Conservation (phyloP, 345 rosid genomes). For the Erysimum cheiranthoides region DNA sequence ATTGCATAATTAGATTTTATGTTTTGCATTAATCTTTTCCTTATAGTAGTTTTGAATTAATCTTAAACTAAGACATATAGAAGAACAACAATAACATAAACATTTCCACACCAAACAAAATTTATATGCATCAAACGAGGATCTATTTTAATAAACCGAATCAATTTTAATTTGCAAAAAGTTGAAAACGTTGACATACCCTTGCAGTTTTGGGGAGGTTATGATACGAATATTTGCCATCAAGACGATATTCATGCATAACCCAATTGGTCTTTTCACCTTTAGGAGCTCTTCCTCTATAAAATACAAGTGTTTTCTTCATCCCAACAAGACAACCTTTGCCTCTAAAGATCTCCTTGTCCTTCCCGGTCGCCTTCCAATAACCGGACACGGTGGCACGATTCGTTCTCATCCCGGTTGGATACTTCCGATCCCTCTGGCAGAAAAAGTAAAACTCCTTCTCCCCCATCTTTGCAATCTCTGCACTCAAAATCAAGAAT, state of each 20-base stretch:
- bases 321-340: conserved; percentile 80
- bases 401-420: conserved; percentile 97
- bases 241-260: conserved; percentile 93
- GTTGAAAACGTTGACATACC: conserved; percentile 50
- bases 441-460: conserved; percentile 95
- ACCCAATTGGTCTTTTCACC: conserved; percentile 98
- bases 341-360: conserved; percentile 80
- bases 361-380: conserved; percentile 99
- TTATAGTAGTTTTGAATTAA: neutral
- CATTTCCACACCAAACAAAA: neutral
- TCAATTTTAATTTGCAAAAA: neutral
- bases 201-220: conserved; percentile 69
- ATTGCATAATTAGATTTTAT: neutral
- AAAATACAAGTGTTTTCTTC: conserved; percentile 99
- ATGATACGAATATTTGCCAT: conserved; percentile 78
- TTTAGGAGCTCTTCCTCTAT: conserved; percentile 93
- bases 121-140: conserved; percentile 12
- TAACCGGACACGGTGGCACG: conserved; percentile 91
- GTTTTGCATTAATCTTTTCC: conserved; percentile 12
- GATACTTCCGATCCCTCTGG: conserved; percentile 88
- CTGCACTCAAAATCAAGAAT: conserved; percentile 50
- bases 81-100: neutral
- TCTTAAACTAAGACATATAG: neutral
- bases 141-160: neutral
- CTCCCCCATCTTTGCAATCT: conserved; percentile 96